Conservation (phyloP, 78 protist genomes). For the Dictyostelium intermedium region DNA sequence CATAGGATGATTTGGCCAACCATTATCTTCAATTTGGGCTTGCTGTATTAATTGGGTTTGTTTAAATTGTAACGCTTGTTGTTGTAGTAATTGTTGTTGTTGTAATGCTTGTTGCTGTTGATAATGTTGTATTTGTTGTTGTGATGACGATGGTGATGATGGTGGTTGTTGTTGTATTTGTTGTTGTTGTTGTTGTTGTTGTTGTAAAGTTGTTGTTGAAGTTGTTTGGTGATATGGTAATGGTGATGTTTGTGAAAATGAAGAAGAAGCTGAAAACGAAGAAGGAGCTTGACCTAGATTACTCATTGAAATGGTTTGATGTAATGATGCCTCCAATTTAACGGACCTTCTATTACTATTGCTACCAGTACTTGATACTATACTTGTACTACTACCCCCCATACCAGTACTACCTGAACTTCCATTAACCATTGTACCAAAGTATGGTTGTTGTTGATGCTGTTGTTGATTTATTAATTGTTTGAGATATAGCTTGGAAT, state of each 20-base stretch:
- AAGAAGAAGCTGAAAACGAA: neutral
- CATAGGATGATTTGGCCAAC: constrained; percentile 68
- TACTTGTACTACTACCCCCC: neutral
- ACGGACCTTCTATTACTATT: neutral
- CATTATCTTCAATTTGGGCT: constrained; percentile 15
- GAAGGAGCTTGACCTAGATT: neutral
- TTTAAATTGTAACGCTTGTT: neutral
- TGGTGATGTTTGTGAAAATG: neutral
- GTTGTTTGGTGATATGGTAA: neutral
- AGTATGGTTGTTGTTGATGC: neutral
- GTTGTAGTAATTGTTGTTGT: neutral
- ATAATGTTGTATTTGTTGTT: neutral
- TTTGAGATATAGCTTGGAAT: constrained; percentile 17
- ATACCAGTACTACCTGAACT: neutral
- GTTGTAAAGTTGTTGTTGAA: neutral
- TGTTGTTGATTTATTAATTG: neutral
- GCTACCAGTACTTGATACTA: neutral
- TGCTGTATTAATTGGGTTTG: neutral
- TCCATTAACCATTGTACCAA: neutral
- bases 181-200: neutral
- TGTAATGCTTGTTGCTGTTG: neutral
- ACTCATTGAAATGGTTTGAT: neutral
- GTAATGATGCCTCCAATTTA: neutral
- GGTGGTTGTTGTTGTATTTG: neutral
- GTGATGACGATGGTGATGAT: neutral